Conservation (phyloP, 2,329 filamentous ascomycete genomes). For the Nemania abortiva region DNA sequence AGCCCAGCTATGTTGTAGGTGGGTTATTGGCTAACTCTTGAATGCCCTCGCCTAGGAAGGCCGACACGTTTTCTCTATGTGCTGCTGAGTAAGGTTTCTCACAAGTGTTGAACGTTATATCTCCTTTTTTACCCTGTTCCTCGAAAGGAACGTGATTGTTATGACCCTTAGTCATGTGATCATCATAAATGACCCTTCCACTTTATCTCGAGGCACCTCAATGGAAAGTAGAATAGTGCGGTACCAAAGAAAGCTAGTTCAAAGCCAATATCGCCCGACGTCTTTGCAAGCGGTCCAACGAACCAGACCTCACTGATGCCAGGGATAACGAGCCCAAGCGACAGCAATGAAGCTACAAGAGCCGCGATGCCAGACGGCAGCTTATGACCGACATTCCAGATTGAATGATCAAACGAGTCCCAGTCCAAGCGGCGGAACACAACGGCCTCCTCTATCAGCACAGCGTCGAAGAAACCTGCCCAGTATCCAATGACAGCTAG, state of each 20-base stretch:
- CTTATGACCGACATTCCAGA: slow-evolving; percentile 60
- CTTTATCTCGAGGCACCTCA: slow-evolving; percentile 61
- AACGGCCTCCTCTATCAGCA: slow-evolving; percentile 60
- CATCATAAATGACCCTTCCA: slow-evolving; percentile 50
- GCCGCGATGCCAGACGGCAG: slow-evolving; percentile 63
- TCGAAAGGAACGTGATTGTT: background rate
- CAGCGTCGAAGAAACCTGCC: slow-evolving; percentile 57
- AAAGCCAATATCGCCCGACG: slow-evolving; percentile 61
- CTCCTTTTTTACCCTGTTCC: background rate
- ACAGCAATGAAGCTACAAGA: slow-evolving; percentile 59
- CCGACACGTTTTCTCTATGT: background rate
- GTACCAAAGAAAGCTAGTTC: slow-evolving; percentile 60
- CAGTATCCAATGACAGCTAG: slow-evolving; percentile 61
- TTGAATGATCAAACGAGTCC: slow-evolving; percentile 59
- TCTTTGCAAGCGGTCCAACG: slow-evolving; percentile 57
- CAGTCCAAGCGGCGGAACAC: slow-evolving; percentile 61
- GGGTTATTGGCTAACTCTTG: background rate
- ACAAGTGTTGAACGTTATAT: background rate
- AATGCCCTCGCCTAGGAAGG: background rate
- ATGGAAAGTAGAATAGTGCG: slow-evolving; percentile 60
- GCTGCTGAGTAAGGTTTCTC: background rate
- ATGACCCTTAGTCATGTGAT: background rate
- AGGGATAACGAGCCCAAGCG: slow-evolving; percentile 59
- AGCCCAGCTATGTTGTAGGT: background rate
- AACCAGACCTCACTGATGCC: slow-evolving; percentile 60